phyloP scores from a whole-genome alignment of 768 basidiomycete species.

The Boletus tomentosulus region DNA sequence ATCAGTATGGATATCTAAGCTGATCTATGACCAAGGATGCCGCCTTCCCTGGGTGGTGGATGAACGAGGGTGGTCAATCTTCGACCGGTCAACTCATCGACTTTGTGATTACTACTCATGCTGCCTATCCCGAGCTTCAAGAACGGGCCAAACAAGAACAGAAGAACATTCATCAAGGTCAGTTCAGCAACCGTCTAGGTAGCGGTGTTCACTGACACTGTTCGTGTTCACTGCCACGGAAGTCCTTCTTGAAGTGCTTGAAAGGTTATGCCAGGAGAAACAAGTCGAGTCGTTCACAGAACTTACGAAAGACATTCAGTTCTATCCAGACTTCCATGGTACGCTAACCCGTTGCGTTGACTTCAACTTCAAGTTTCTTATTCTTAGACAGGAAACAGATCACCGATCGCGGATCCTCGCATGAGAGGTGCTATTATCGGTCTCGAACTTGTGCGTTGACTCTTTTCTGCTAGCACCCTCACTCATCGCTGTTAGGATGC shows the following conservation, averaged over 20 bases:
- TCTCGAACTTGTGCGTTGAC: slow-evolving; percentile 59
- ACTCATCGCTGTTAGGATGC: slow-evolving; percentile 46
- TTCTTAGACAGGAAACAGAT: slow-evolving; percentile 73
- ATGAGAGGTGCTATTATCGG: slow-evolving; percentile 94
- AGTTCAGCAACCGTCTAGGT: not conserved
- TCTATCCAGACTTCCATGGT: slow-evolving; percentile 97
- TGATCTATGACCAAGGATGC: slow-evolving; percentile 52
- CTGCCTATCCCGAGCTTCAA: slow-evolving; percentile 71
- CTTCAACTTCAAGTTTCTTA: not conserved
- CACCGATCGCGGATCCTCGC: slow-evolving; percentile 90
- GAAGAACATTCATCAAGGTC: slow-evolving; percentile 57
- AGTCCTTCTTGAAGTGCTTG: slow-evolving; percentile 76
- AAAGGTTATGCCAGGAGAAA: slow-evolving; percentile 55
- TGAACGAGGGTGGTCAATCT: slow-evolving; percentile 99
- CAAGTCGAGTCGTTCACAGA: slow-evolving; percentile 66
- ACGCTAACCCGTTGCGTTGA: slow-evolving; percentile 1
- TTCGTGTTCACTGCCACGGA: not conserved
- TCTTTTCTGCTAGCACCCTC: not conserved
- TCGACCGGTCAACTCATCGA: slow-evolving; percentile 95
- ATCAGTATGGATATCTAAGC: not conserved
- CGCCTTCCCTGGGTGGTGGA: slow-evolving; percentile 95
- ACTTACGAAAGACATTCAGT: slow-evolving; percentile 83
- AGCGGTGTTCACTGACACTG: not conserved
- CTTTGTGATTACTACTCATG: slow-evolving; percentile 90
- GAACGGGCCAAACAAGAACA: slow-evolving; percentile 56